Conservation (phyloP, 106 monocot genomes). For the Dactylorhiza incarnata region DNA sequence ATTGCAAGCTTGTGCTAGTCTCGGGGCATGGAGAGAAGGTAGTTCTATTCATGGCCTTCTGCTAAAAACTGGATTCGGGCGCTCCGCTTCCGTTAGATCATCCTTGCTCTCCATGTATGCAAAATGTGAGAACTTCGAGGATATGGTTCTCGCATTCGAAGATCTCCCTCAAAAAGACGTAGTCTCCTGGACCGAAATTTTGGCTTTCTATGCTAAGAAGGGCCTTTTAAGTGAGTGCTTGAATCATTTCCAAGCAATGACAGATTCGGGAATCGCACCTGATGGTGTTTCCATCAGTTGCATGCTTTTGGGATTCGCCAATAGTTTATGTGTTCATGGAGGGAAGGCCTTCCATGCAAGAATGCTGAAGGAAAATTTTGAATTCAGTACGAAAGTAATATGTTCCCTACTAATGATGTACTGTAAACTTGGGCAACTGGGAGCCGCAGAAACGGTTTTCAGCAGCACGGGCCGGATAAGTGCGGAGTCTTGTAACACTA, state of each 20-base stretch:
- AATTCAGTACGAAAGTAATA: slow-evolving; percentile 8
- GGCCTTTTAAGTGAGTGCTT: slow-evolving; percentile 28
- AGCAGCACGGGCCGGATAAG: slow-evolving; percentile 12
- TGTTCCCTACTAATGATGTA: slow-evolving; percentile 54
- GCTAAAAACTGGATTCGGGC: slow-evolving; percentile 29
- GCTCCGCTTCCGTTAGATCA: slow-evolving; percentile 24
- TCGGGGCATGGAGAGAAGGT: slow-evolving; percentile 29
- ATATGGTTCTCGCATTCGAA: slow-evolving; percentile 31
- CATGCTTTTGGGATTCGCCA: slow-evolving; percentile 41
- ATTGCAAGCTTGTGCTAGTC: slow-evolving; percentile 43
- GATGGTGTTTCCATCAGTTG: slow-evolving; percentile 56
- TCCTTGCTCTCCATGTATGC: slow-evolving; percentile 60
- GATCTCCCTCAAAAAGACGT: slow-evolving; percentile 51
- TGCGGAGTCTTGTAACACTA: slow-evolving; percentile 48
- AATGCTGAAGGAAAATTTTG: slow-evolving; percentile 48
- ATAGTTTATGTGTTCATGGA: slow-evolving; percentile 14
- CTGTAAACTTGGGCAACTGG: slow-evolving; percentile 35
- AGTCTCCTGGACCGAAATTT: slow-evolving; percentile 59
- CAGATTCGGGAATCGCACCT: slow-evolving; percentile 34
- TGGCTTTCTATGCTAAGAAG: slow-evolving; percentile 35
- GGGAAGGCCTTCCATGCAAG: slow-evolving; percentile 63
- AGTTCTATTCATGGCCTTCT: slow-evolving; percentile 48
- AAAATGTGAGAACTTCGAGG: slow-evolving; percentile 43
- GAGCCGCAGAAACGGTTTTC: slow-evolving; percentile 32
- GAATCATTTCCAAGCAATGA: slow-evolving; percentile 36